Percentiles rank a stretch among this genome's conserved stretches.
Evolutionary conservation across 2,329 filamentous ascomycete genomes (phyloP).

Genomic region (Xylaria sp.): DNA sequence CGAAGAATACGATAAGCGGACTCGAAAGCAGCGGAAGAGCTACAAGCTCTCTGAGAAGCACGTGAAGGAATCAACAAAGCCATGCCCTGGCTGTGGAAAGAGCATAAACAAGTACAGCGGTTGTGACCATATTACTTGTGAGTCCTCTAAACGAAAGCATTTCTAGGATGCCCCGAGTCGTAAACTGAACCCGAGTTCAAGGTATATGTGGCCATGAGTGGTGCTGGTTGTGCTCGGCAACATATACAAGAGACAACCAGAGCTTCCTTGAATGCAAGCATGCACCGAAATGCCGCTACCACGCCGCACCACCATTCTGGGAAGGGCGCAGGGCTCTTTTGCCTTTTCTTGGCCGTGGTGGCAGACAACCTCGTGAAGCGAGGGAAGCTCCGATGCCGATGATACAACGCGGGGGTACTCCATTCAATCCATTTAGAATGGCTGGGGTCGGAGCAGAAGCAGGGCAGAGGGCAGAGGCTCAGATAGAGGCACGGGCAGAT

Average conservation of each 20-base stretch:
- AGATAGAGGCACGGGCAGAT: neutral
- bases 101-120: constrained; percentile 52
- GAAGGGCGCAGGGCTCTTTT: constrained; percentile 44
- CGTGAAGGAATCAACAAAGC: constrained; percentile 50
- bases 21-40: constrained; percentile 44
- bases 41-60: constrained; percentile 51
- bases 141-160: constrained; percentile 33
- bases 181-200: constrained; percentile 17
- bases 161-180: neutral
- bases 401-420: neutral
- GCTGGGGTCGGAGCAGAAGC: neutral
- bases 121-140: constrained; percentile 57
- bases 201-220: constrained; percentile 54
- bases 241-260: constrained; percentile 45
- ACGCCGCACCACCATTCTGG: constrained; percentile 43
- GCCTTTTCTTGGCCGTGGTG: constrained; percentile 26
- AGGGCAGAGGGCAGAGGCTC: neutral
- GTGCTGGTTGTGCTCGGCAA: constrained; percentile 54
- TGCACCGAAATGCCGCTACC: constrained; percentile 45
- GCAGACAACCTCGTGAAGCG: neutral
- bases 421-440: neutral
- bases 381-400: neutral
- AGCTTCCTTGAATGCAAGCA: constrained; percentile 51
- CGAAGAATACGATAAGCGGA: constrained; percentile 52
- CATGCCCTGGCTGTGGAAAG: constrained; percentile 53